Evolutionary conservation across 176 grass and related monocot genomes (phyloP).

Genomic region (Themeda triandra): DNA sequence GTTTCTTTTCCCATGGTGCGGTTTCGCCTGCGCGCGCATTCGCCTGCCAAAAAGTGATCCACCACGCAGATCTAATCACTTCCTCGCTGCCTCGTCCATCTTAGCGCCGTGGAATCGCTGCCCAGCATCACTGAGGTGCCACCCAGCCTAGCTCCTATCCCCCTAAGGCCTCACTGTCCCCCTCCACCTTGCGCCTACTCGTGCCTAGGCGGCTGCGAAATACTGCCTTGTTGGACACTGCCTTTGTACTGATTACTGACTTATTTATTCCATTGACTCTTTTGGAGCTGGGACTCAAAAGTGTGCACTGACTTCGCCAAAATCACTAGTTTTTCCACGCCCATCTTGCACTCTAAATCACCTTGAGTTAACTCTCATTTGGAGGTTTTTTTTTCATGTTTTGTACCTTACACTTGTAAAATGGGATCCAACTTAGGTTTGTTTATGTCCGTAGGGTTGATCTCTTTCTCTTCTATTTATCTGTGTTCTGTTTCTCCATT

Average conservation of each 20-base stretch:
- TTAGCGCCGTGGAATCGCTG: no score
- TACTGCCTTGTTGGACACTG: neutral
- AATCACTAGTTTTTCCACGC: neutral
- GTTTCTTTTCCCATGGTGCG: neutral
- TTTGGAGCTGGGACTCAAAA: neutral
- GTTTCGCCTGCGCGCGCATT: neutral
- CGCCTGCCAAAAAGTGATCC: neutral
- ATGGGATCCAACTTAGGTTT: neutral
- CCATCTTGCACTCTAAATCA: neutral
- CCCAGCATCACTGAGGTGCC: no score
- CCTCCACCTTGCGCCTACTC: no score
- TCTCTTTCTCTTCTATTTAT: neutral
- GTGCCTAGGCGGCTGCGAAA: no score
- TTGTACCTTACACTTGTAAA: neutral
- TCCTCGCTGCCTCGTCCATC: neutral
- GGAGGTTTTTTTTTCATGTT: neutral
- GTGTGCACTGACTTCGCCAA: neutral
- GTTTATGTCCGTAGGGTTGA: neutral
- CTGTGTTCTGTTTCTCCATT: neutral
- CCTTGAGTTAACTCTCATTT: neutral
- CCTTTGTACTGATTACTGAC: neutral
- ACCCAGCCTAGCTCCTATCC: no score
- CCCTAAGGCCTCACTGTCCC: no score
- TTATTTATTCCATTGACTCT: neutral
- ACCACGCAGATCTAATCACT: neutral